These are phyloP conservation scores for Oryza brachyantha DNA, from an alignment of 176 grass and related monocot genomes.

Conservation along the genomic window DNA sequence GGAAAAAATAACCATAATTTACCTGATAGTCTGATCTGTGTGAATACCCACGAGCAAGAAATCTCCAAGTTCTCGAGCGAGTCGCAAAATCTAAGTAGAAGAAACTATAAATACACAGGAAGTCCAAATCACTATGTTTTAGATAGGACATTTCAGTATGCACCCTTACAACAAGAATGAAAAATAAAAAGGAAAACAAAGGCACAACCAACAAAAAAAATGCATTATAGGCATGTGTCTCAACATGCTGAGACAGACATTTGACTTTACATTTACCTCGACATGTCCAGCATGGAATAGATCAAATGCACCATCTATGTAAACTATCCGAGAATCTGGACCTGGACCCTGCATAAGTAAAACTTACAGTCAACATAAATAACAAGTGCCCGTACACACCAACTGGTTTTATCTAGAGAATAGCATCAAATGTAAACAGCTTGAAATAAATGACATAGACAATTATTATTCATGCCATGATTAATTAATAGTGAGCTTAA, in stretches of 20 bases:
- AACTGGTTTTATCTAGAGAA: conserved; percentile 18
- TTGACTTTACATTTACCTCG: conserved; percentile 51
- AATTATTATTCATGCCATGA: neutral
- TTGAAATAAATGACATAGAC: neutral
- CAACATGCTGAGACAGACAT: neutral
- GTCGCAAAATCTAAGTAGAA: conserved; percentile 67
- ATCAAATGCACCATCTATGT: conserved; percentile 97
- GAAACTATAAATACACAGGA: conserved; percentile 39
- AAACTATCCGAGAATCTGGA: conserved; percentile 84
- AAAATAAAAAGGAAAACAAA: neutral
- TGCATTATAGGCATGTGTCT: neutral
- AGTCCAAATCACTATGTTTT: conserved; percentile 16
- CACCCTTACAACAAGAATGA: neutral
- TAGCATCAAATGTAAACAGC: neutral
- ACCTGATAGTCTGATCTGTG: conserved; percentile 95
- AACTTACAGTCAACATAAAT: conserved; percentile 27
- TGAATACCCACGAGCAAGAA: conserved; percentile 96
- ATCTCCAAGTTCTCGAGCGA: conserved; percentile 94
- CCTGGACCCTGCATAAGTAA: conserved; percentile 65
- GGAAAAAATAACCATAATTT: conserved; percentile 26
- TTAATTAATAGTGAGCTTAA: neutral
- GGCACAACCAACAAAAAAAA: neutral
- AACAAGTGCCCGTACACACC: neutral
- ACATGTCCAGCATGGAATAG: conserved; percentile 97
- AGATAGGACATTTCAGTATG: neutral